Conservation (phyloP, 176 grass and related monocot genomes). For the Melocanna baccifera region DNA sequence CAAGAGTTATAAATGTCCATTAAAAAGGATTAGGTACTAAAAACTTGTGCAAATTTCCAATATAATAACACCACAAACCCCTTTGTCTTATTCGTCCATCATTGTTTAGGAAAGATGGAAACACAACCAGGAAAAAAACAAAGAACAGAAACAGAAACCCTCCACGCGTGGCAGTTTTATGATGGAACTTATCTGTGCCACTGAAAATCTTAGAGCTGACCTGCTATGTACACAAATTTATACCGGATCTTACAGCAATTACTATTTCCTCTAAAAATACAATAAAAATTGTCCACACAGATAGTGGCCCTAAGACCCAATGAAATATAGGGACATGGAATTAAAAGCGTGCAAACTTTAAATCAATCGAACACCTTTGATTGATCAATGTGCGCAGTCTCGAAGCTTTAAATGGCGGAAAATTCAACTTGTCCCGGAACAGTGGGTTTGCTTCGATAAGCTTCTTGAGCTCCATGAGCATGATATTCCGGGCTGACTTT, state of each 20-base stretch:
- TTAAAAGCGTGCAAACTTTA: slow-evolving; percentile 13
- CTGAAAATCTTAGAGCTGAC: slow-evolving; percentile 2
- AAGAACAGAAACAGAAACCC: slow-evolving; percentile 18
- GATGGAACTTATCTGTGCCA: neutral
- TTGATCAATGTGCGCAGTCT: slow-evolving; percentile 96
- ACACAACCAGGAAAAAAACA: neutral
- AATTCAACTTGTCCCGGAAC: slow-evolving; percentile 94
- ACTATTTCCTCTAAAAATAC: neutral
- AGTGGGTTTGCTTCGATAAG: slow-evolving; percentile 93
- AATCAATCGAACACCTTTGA: slow-evolving; percentile 66
- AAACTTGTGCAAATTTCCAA: neutral
- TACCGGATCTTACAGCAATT: neutral
- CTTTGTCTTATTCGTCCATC: neutral
- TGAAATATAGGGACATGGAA: neutral
- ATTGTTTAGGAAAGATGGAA: neutral
- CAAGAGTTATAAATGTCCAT: neutral
- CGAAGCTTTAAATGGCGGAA: slow-evolving; percentile 92
- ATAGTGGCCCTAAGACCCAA: neutral
- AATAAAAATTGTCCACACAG: neutral
- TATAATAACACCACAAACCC: neutral
- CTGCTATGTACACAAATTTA: neutral
- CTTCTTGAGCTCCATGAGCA: slow-evolving; percentile 98
- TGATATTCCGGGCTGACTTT: slow-evolving; percentile 98
- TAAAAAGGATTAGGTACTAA: neutral
- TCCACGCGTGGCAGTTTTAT: slow-evolving; percentile 8